A percentile compares a stretch with the other conserved stretches of the same genome.
phyloP scores from a whole-genome alignment of 2,329 filamentous ascomycete genomes.

The Fusarium pseudograminearum region DNA sequence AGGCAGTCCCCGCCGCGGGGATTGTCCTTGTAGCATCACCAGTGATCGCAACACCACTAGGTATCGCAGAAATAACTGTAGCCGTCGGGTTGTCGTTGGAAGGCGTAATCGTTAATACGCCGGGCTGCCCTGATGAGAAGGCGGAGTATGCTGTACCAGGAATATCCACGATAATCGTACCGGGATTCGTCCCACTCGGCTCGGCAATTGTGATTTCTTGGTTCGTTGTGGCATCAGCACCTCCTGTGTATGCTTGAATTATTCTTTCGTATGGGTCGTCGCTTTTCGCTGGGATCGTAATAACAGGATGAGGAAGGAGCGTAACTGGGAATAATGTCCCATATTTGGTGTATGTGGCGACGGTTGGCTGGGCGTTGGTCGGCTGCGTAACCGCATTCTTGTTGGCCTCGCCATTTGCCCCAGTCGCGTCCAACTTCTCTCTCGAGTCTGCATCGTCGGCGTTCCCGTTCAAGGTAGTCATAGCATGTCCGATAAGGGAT shows the following conservation, averaged over 20 bases:
- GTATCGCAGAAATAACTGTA: constrained; percentile 31
- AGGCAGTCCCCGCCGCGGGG: constrained; percentile 20
- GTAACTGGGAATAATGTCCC: constrained; percentile 26
- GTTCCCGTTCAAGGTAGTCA: neutral
- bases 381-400: neutral
- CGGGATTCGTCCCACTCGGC: constrained; percentile 28
- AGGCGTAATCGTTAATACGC: constrained; percentile 31
- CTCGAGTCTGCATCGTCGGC: too few relatives aligned
- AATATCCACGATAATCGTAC: constrained; percentile 34
- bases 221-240: constrained; percentile 25
- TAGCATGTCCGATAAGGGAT: constrained; percentile 22
- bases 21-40: constrained; percentile 30
- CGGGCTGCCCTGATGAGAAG: constrained; percentile 30
- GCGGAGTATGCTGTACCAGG: constrained; percentile 30
- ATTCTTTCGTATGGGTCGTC: constrained; percentile 35
- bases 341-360: neutral
- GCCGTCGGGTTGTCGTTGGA: constrained; percentile 30
- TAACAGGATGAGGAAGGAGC: constrained; percentile 29
- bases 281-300: constrained; percentile 28
- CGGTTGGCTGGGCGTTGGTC: too few relatives aligned
- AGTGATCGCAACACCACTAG: constrained; percentile 20
- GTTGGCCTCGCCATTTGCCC: neutral
- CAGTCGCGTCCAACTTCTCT: too few relatives aligned
- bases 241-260: constrained; percentile 33
- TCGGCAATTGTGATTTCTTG: constrained; percentile 34